phyloP scores from a whole-genome alignment of 345 rosid species.

The Citrus cavaleriei region DNA sequence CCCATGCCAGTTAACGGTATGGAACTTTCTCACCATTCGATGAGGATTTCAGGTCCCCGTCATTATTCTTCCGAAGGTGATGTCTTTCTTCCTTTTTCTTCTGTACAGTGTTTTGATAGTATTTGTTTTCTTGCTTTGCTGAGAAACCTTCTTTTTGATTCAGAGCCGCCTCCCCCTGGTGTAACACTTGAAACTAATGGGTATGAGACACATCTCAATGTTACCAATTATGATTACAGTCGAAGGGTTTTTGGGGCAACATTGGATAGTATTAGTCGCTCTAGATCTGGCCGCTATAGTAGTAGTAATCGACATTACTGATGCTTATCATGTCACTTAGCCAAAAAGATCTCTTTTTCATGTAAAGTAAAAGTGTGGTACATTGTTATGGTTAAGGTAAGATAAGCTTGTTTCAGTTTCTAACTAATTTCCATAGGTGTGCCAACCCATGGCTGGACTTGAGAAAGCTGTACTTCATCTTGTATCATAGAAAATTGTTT shows the following conservation, averaged over 20 bases:
- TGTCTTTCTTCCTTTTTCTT: background rate
- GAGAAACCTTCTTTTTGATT: constrained; percentile 20
- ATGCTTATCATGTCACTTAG: constrained; percentile 2
- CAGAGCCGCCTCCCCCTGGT: constrained; percentile 58
- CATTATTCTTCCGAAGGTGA: constrained; percentile 33
- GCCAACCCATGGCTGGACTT: background rate
- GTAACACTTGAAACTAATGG: constrained; percentile 43
- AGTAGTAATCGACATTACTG: constrained; percentile 35
- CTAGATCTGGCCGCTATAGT: constrained; percentile 55
- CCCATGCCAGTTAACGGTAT: constrained; percentile 19
- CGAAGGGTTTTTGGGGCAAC: constrained; percentile 59
- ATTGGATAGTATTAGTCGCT: constrained; percentile 46
- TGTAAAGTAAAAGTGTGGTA: background rate
- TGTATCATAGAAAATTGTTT: background rate
- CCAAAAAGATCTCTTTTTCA: background rate
- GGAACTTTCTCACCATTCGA: constrained; percentile 35
- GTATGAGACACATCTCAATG: constrained; percentile 45
- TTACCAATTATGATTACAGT: constrained; percentile 50
- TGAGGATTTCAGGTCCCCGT: constrained; percentile 28
- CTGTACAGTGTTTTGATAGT: background rate
- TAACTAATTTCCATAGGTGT: background rate
- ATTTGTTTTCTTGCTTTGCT: constrained; percentile 11
- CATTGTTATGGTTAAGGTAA: background rate
- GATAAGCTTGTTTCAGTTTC: background rate
- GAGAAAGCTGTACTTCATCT: background rate